Evolutionary conservation across 2,329 filamentous ascomycete species (phyloP).

Genomic region (Aspergillus sp.): DNA sequence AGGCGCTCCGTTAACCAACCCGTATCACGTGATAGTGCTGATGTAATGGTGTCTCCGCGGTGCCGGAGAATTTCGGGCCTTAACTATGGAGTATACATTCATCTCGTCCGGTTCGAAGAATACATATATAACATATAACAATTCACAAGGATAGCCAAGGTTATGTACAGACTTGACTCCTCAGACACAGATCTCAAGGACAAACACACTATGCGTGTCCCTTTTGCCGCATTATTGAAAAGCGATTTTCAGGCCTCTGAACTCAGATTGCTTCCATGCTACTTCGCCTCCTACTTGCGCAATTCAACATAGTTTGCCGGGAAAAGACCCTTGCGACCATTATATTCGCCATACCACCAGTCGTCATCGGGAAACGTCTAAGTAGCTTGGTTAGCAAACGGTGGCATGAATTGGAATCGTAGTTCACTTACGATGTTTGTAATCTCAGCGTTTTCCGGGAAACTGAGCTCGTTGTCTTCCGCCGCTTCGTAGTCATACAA

Average conservation of each 20-base stretch:
- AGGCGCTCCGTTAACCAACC: background rate
- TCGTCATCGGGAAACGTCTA: slow-evolving; percentile 96
- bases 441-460: slow-evolving; percentile 84
- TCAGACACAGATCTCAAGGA: too few species aligned
- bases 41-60: background rate
- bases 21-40: background rate
- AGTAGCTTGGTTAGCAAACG: slow-evolving; percentile 21
- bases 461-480: slow-evolving; percentile 83
- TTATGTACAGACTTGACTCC: too few species aligned
- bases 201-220: too few species aligned
- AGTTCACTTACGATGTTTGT: slow-evolving; percentile 65
- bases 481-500: slow-evolving; percentile 96
- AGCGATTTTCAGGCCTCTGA: too few species aligned
- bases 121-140: too few species aligned
- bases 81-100: too few species aligned
- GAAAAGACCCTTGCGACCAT: slow-evolving; percentile 80
- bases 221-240: too few species aligned
- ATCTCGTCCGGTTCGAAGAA: too few species aligned
- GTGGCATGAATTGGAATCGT: too few species aligned
- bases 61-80: too few species aligned
- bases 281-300: slow-evolving; percentile 1
- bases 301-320: slow-evolving; percentile 49
- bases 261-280: too few species aligned
- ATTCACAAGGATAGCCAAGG: too few species aligned
- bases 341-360: slow-evolving; percentile 93